phyloP scores from a whole-genome alignment of 164 flowering plant genomes.

The Tetrastigma voinierianum region DNA sequence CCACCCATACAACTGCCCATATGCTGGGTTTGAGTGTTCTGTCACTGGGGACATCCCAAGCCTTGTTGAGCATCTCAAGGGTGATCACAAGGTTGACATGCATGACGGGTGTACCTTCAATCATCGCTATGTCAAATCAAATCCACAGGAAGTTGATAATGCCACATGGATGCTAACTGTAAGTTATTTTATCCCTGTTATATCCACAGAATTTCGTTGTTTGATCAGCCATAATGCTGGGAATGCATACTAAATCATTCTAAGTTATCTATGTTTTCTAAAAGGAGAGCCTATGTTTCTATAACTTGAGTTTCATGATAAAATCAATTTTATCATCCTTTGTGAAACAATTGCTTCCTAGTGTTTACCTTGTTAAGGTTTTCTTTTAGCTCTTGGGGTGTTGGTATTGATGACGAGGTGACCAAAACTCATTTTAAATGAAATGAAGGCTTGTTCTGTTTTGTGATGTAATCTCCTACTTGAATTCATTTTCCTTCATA shows the following conservation, averaged over 20 bases:
- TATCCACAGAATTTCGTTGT: constrained; percentile 3
- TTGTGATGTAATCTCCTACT: no score
- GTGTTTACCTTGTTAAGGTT: no score
- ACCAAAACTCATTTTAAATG: no score
- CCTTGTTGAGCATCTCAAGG: constrained; percentile 37
- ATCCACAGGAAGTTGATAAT: constrained; percentile 41
- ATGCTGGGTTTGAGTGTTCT: constrained; percentile 44
- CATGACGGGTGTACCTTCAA: constrained; percentile 42
- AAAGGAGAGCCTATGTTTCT: neutral
- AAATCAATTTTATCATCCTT: neutral
- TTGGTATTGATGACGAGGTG: no score
- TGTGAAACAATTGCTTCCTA: no score
- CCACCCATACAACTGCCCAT: constrained; percentile 36
- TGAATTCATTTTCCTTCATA: neutral
- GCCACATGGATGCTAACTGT: constrained; percentile 49
- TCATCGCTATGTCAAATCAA: constrained; percentile 39
- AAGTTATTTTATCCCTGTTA: constrained; percentile 7
- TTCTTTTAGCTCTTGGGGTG: no score
- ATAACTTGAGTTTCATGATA: neutral
- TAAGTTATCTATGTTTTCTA: neutral
- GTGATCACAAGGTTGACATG: constrained; percentile 44
- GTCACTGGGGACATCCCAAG: constrained; percentile 36
- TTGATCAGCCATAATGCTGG: neutral
- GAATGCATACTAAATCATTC: neutral
- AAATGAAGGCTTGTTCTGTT: no score